Conservation (phyloP, 495 filamentous ascomycete genomes). For the Penicillium egyptiacum region DNA sequence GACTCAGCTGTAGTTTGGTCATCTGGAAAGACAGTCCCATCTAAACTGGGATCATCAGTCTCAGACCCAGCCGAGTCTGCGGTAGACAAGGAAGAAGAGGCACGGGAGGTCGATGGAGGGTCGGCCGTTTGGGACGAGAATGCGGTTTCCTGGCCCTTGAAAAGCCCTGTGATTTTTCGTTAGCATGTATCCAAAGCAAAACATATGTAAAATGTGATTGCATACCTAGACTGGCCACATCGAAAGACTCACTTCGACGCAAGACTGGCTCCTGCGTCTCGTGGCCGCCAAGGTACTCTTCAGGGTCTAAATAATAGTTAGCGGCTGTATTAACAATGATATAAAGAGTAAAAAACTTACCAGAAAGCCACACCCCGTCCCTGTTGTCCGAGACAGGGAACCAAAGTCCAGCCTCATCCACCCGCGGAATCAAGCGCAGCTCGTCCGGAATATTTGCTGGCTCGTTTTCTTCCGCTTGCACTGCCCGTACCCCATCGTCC, state of each 20-base stretch:
- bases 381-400: not conserved
- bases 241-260: not conserved
- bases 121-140: not conserved
- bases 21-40: not conserved
- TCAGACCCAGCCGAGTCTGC: not conserved
- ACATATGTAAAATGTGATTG: not conserved
- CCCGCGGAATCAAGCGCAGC: not conserved
- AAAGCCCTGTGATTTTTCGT: not conserved
- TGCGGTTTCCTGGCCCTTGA: not conserved
- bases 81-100: not conserved
- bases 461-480: not conserved
- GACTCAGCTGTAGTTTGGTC: not conserved
- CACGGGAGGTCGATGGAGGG: not conserved
- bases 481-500: not conserved
- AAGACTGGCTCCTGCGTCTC: not conserved
- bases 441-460: not conserved
- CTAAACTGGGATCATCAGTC: not conserved
- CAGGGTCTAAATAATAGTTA: constrained; percentile 6
- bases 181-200: not conserved
- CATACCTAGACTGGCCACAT: constrained; percentile 2
- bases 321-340: not conserved
- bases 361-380: not conserved
- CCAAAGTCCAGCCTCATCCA: not conserved
- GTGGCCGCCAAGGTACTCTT: not conserved
- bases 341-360: not conserved